Evolutionary conservation across 176 grass and related monocot genomes (phyloP), one percentile per base, ranked within the genome.

Genomic region (Raddia distichophylla): DNA sequence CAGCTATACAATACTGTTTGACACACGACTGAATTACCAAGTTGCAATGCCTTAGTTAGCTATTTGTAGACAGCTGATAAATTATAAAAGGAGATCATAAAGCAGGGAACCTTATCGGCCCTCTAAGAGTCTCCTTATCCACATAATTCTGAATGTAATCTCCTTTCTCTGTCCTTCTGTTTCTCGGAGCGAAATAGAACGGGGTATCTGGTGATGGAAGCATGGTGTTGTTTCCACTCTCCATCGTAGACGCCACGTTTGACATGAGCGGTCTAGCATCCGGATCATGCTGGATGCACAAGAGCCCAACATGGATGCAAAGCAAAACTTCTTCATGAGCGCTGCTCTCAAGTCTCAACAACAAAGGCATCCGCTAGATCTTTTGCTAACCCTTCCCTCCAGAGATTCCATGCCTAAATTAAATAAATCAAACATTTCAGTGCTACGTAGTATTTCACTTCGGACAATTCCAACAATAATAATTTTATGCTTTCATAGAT

Each of bases 231-330:
- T 49, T 62, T 77, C 58, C 60, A 10, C 74, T 48, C 20, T 62
- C 57, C 74, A 77, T 48, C 12, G 16, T 14, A 48, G 74, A 62
- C 14, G 89, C n/a, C 12, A 86, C 57, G 10, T 11, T 69, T 27
- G 79, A 82, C 78, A 89, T 92, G 9, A 74, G 16, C 44, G 90
- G 90, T 16, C 83, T 87, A 44, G 85, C 90, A 64, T 92, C 66
- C 42, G 83, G 68, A 50, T 92, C 82, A 27, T 27, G 27, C 27
- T 27, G 27, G 1, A 27, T 27, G 27, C 27, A 27, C 27, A 27
- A 27, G 27, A 92, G 83, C 16, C 67, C 90, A 10, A 86, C 49
- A 14, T 89, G 81, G 22, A 86, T 77, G 75, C 90, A 92, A 69
- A 53, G 78, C 12, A 84, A 62, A 64, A 83, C 90, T 61, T 88